These are phyloP conservation scores for Bruguiera hainesii DNA, from an alignment of 441 rosid species.

Conservation along the genomic window DNA sequence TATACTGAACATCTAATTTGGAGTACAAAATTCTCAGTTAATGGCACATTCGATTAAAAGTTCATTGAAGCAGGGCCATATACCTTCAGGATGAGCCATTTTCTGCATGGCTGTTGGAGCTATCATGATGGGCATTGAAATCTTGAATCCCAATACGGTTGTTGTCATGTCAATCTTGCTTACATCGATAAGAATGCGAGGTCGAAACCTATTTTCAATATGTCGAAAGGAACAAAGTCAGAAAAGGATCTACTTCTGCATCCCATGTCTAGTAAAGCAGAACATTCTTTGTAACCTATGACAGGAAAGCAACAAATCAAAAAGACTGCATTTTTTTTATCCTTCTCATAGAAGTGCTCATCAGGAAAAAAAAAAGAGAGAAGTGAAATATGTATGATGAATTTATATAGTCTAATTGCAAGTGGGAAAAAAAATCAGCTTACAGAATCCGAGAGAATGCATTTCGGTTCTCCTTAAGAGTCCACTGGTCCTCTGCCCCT, in stretches of 20 bases:
- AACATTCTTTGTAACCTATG: neutral
- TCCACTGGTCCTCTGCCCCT: slow-evolving; percentile 98
- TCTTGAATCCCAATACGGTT: slow-evolving; percentile 76
- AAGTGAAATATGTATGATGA: neutral
- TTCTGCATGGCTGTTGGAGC: slow-evolving; percentile 98
- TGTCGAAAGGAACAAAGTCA: neutral
- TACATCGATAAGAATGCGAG: slow-evolving; percentile 84
- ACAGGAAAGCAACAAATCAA: neutral
- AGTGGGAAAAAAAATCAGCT: slow-evolving; percentile 19
- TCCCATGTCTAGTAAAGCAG: slow-evolving; percentile 8
- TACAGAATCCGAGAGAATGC: slow-evolving; percentile 92
- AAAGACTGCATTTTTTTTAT: too few species aligned
- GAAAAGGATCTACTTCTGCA: slow-evolving; percentile 2
- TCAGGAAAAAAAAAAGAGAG: neutral
- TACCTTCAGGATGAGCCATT: slow-evolving; percentile 99
- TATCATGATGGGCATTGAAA: slow-evolving; percentile 98
- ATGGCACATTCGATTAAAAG: neutral
- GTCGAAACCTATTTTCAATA: slow-evolving; percentile 63
- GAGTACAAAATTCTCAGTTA: neutral
- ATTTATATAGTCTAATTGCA: neutral
- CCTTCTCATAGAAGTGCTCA: neutral
- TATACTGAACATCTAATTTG: too few species aligned
- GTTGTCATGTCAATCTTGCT: slow-evolving; percentile 78
- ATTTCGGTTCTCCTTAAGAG: slow-evolving; percentile 72
- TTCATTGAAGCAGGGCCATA: slow-evolving; percentile 12